These are phyloP conservation scores for Hortiboletus flavorubellus DNA, from an alignment of 768 basidiomycete species.

Conservation along the genomic window DNA sequence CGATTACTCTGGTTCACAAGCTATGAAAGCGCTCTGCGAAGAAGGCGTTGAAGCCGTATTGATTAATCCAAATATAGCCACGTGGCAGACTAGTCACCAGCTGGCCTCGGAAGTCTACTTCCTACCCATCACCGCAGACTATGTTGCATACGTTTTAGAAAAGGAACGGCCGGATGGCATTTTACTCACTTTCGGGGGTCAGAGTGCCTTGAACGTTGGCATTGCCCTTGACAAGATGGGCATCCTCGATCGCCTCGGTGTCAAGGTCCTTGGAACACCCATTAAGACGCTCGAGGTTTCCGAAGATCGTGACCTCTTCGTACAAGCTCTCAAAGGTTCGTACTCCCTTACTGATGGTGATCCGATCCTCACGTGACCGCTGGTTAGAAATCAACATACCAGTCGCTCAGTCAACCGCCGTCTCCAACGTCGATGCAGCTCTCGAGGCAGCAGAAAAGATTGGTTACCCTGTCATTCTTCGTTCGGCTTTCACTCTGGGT, in stretches of 20 bases:
- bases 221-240: slow-evolving; percentile 97
- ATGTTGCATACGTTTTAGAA: slow-evolving; percentile 97
- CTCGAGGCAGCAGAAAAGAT: slow-evolving; percentile 87
- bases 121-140: slow-evolving; percentile 92
- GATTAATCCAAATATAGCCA: slow-evolving; percentile 98
- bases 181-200: slow-evolving; percentile 95
- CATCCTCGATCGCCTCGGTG: slow-evolving; percentile 85
- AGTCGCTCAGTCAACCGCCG: slow-evolving; percentile 92
- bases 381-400: slow-evolving; percentile 92
- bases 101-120: slow-evolving; percentile 97
- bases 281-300: slow-evolving; percentile 93
- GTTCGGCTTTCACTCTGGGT: slow-evolving; percentile 95
- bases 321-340: slow-evolving; percentile 91
- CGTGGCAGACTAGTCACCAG: slow-evolving; percentile 98
- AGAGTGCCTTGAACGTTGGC: slow-evolving; percentile 96
- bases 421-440: slow-evolving; percentile 92
- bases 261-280: slow-evolving; percentile 92
- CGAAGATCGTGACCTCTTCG: slow-evolving; percentile 96
- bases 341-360: background rate
- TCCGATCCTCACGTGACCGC: slow-evolving; percentile 3
- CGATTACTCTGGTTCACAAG: slow-evolving; percentile 99
- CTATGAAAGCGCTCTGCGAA: slow-evolving; percentile 94
- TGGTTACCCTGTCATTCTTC: slow-evolving; percentile 96
- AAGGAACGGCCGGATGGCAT: slow-evolving; percentile 98
- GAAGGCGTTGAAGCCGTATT: slow-evolving; percentile 92